These are phyloP conservation scores for Monilinia fructicola DNA, from an alignment of 2,329 filamentous ascomycete genomes.

Conservation along the genomic window DNA sequence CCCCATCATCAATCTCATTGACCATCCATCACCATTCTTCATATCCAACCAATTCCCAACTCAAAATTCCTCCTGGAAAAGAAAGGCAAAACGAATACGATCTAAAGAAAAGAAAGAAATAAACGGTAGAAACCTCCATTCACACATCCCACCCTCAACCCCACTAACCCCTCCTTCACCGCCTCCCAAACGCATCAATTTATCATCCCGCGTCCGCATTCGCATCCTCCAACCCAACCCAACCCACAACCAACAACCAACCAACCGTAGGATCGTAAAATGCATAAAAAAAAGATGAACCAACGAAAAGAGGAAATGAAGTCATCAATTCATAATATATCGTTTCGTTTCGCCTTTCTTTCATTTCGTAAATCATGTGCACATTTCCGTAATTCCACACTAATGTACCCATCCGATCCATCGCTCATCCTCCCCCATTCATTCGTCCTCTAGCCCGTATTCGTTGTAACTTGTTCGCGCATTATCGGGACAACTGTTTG, in stretches of 20 bases:
- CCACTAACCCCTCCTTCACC: background rate
- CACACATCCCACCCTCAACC: background rate
- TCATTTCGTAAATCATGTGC: slow-evolving; percentile 12
- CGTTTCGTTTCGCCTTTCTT: background rate
- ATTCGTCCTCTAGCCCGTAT: background rate
- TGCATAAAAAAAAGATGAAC: background rate
- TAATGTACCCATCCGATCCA: slow-evolving; percentile 12
- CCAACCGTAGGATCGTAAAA: background rate
- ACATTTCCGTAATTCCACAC: slow-evolving; percentile 1
- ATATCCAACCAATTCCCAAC: background rate
- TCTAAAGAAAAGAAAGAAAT: background rate
- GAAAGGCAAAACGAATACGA: background rate
- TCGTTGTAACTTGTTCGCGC: background rate
- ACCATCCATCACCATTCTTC: background rate
- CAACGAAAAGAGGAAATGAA: background rate
- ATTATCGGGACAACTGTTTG: background rate
- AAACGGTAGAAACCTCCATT: background rate
- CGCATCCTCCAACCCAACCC: background rate
- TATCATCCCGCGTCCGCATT: background rate
- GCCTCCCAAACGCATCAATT: background rate
- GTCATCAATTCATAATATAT: slow-evolving; percentile 14
- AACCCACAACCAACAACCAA: too few species aligned
- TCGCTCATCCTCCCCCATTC: background rate
- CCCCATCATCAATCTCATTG: background rate
- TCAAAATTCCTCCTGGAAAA: background rate